Base-by-base conservation (phyloP, 192 early-diverging fungal species). In the Backusella australiensis region DNA sequence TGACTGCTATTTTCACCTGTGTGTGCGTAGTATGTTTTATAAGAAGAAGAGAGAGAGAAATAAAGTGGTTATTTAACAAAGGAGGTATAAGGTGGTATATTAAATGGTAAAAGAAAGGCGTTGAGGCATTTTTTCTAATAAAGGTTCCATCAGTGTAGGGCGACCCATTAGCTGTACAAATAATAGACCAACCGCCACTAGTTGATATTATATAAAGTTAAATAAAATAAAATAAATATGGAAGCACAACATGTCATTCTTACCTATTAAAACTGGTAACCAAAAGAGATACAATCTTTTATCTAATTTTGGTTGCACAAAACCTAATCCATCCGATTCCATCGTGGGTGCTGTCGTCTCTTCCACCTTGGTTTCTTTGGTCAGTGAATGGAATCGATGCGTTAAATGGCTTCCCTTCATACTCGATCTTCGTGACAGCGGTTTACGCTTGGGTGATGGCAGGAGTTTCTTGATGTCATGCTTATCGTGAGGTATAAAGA, bases 211-310 rank as follows among this genome's bases (percentile, higher is more conserved):
- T 42, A 14, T 9, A 42, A 14, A 53, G 2, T 32, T 32, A 32
- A 32, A 32, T 32, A 32, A 53, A 53, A 53, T 2, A 59, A 59
- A 59, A 23, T 8, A 11, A 59, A 23, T n/a, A 15, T n/a, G n/a
- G 53, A 23, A 26, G 21, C 53, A 59, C 53, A 26, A 32, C 32
- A 32, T 32, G 32, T 32, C 32, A 32, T 32, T 32, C 32, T 32
- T 32, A 84, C 78, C 79, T 19, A 87, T 73, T 49, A 89, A 67
- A 6, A 86, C 72, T 17, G 88, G 88, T 15, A 89, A 79, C 88
- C 88, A 89, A 73, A 89, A 89, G 41, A 88, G 69, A 76, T 85
- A 88, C n/a, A 89, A 67, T 73, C 86, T 82, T 66, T 80, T 81
- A 73, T 89, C 88, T 67, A 85, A 77, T 59, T 89, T 86, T 8